A percentile compares a stretch with the other conserved stretches of the same genome.
phyloP scores from a whole-genome alignment of 1,284 basidiomycete species.

The Vanrija sp. region DNA sequence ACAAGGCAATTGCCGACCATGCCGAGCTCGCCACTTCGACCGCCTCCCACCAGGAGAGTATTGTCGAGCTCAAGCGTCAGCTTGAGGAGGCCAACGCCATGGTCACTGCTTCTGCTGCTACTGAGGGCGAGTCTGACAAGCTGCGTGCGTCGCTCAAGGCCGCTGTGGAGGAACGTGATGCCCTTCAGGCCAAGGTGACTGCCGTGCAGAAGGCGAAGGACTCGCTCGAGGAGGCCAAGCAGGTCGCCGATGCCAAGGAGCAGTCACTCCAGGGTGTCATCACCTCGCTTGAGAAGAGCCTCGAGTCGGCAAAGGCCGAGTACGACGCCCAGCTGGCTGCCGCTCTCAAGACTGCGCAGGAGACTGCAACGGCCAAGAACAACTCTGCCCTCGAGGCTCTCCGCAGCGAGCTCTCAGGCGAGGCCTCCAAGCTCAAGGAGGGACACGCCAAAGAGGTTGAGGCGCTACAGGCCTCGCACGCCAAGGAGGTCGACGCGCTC shows the following conservation, averaged over 20 bases:
- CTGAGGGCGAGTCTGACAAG: constrained; percentile 1
- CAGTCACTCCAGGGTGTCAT: constrained; percentile 8
- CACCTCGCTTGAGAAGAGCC: constrained; percentile 3
- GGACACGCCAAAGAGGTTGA: background rate
- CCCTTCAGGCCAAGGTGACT: constrained; percentile 15
- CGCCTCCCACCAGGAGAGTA: constrained; percentile 15
- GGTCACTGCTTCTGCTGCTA: constrained; percentile 4
- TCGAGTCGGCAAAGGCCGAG: background rate
- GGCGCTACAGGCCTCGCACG: background rate
- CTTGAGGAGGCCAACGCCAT: constrained; percentile 17
- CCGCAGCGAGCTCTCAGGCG: background rate
- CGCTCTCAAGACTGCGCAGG: constrained; percentile 1
- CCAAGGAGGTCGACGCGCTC: constrained; percentile 16
- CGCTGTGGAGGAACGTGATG: constrained; percentile 15
- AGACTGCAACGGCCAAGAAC: background rate
- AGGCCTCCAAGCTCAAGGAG: constrained; percentile 1
- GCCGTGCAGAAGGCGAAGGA: constrained; percentile 6
- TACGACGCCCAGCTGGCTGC: background rate
- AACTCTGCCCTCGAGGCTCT: constrained; percentile 1
- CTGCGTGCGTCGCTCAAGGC: constrained; percentile 7
- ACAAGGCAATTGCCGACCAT: constrained; percentile 17
- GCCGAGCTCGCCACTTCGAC: constrained; percentile 20
- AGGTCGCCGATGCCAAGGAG: background rate
- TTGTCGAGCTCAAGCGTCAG: constrained; percentile 22
- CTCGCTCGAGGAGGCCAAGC: background rate